Conservation (phyloP, 1,284 basidiomycete genomes). For the Cutaneotrichosporon sp. region DNA sequence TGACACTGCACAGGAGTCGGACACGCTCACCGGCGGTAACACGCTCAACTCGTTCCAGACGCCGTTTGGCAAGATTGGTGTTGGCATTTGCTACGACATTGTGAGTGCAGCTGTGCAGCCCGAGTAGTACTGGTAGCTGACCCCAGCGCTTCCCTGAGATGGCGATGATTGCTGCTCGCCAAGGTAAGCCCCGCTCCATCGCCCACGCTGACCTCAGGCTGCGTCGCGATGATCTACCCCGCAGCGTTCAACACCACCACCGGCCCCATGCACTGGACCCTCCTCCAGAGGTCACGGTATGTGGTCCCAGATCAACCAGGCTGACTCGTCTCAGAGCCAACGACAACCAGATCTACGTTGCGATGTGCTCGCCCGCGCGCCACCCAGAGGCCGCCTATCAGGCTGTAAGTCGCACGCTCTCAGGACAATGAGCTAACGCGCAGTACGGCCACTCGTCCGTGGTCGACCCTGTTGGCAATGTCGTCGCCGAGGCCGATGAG, state of each 20-base stretch:
- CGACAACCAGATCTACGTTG: slow-evolving; percentile 92
- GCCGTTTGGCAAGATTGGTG: slow-evolving; percentile 52
- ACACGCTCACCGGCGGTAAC: slow-evolving; percentile 77
- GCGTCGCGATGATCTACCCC: slow-evolving; percentile 85
- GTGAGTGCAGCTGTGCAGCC: slow-evolving; percentile 22
- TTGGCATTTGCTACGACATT: slow-evolving; percentile 54
- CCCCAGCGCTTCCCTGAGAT: slow-evolving; percentile 81
- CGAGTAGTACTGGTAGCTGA: not conserved
- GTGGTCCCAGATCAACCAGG: slow-evolving; percentile 14
- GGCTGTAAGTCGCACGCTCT: slow-evolving; percentile 57
- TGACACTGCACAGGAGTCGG: slow-evolving; percentile 68
- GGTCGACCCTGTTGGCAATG: slow-evolving; percentile 80
- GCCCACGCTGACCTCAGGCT: slow-evolving; percentile 55
- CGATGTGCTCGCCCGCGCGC: slow-evolving; percentile 93
- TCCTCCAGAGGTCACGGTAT: slow-evolving; percentile 79
- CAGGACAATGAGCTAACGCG: not conserved
- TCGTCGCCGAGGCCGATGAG: slow-evolving; percentile 73
- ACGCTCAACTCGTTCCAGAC: slow-evolving; percentile 82
- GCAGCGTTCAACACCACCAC: slow-evolving; percentile 65
- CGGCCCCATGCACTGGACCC: slow-evolving; percentile 93
- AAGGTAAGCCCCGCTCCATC: slow-evolving; percentile 54
- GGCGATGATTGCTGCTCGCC: slow-evolving; percentile 81
- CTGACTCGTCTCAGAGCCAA: slow-evolving; percentile 60
- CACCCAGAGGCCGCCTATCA: slow-evolving; percentile 76
- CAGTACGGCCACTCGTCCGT: slow-evolving; percentile 88